phyloP scores from a whole-genome alignment of 31 red algal genomes.

The Endocladia muricata region DNA sequence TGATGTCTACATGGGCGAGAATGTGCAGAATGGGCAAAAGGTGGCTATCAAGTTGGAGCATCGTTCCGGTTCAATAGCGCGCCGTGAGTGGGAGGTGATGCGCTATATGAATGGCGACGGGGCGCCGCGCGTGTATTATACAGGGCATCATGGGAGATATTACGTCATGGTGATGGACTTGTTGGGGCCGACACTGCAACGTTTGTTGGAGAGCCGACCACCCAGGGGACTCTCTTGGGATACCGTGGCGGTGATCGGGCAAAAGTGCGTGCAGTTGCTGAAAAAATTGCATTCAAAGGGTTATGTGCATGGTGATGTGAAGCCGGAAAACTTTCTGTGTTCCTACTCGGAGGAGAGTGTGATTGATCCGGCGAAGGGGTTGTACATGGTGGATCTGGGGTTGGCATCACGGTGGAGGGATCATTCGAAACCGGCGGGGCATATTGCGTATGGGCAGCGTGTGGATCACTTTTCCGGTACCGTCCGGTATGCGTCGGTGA shows the following conservation, averaged over 20 bases:
- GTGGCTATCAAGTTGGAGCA: conserved; percentile 98
- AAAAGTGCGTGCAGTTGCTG: conserved; percentile 84
- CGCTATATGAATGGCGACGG: conserved; percentile 84
- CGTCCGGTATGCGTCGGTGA: conserved; percentile 94
- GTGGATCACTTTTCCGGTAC: conserved; percentile 97
- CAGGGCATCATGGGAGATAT: conserved; percentile 87
- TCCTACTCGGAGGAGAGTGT: conserved; percentile 48
- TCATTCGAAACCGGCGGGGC: conserved; percentile 52
- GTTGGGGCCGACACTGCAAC: conserved; percentile 89
- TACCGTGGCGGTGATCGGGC: conserved; percentile 77
- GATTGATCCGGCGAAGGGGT: conserved; percentile 45
- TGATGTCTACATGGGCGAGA: conserved; percentile 90
- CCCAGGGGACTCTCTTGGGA: conserved; percentile 77
- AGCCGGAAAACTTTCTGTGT: conserved; percentile 96
- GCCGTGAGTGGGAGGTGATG: conserved; percentile 98
- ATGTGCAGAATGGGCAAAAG: conserved; percentile 56
- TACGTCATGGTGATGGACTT: conserved; percentile 99
- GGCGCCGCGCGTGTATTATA: conserved; percentile 86
- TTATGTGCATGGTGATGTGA: conserved; percentile 96
- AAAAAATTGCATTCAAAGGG: conserved; percentile 80
- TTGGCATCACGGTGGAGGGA: conserved; percentile 85
- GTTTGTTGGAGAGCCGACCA: conserved; percentile 77
- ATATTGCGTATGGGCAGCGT: conserved; percentile 94
- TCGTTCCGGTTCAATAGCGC: conserved; percentile 90
- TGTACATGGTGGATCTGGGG: conserved; percentile 94